Base-by-base conservation (phyloP, 2,329 filamentous ascomycete genomes). In the Cercospora nicotianae region DNA sequence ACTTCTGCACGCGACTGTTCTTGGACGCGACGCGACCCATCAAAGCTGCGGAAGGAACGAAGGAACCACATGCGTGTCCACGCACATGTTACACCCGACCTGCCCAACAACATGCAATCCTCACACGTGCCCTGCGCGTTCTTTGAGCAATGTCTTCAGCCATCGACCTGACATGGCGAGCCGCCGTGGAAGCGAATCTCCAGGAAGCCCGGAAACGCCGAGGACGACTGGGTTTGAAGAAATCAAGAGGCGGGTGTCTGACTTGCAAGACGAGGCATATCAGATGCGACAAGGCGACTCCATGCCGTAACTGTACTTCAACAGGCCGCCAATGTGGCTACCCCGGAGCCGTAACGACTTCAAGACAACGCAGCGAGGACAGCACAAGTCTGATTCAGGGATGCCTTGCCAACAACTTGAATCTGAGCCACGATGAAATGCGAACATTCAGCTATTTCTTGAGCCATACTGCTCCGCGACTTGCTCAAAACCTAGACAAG, bases 251-350 rank as follows among this genome's bases (percentile, higher is more conserved):
- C 5, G 72, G 72, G 12, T 73, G 72, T 53, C 26, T 58, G 2
- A 72, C 70, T 9, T 73, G 72, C 64, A 71, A 69, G 74, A 79
- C 83, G 16, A 82, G 85, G 61, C 83, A 83, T 58, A 81, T 87
- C 63, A 87, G 87, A 73, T 87, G 85, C 72, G 85, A 86, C 69
- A 85, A 87, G 75, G 75, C 74, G 18, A 85, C 82, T 58, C 85
- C 85, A 1, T 87, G 86, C 69, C 72, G 80, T 18, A 82, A 83
- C 62, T 87, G 86, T 71, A 80, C 79, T 36, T 84, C 82, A 64
- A 86, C 84, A 2, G 84, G 85, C 5, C 81, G 85, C 63, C 81
- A 79, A 69, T 87, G 86, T 72, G 85, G 86, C 72, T 67, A 64
- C 12, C 18, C 18, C 18, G 42, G 20, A 42, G 4, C 48, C 30